phyloP scores from a whole-genome alignment of 2,329 filamentous ascomycete genomes.

The Neonectria magnoliae region DNA sequence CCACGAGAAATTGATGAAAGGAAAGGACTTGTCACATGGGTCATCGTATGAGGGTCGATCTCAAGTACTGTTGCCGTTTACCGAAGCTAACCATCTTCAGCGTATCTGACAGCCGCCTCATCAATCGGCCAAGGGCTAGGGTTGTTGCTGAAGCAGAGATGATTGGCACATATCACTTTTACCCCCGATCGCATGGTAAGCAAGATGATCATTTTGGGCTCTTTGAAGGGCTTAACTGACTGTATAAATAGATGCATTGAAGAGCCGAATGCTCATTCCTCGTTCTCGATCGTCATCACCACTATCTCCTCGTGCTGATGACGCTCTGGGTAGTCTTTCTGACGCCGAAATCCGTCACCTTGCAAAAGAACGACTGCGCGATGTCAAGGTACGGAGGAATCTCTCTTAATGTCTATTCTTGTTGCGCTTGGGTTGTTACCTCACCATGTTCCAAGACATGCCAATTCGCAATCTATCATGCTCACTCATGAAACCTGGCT shows the following conservation, averaged over 20 bases:
- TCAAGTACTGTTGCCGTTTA: neutral
- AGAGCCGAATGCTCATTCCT: constrained; percentile 38
- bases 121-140: accelerated
- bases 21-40: constrained; percentile 39
- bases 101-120: neutral
- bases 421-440: no score
- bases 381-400: constrained; percentile 22
- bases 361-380: constrained; percentile 30
- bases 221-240: neutral
- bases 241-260: constrained; percentile 29
- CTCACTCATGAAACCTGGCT: neutral
- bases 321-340: constrained; percentile 16
- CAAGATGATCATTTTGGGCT: no score
- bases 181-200: constrained; percentile 38
- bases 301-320: neutral
- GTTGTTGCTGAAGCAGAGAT: accelerated
- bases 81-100: constrained; percentile 1
- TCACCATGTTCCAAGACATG: neutral
- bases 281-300: constrained; percentile 22
- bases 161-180: constrained; percentile 28
- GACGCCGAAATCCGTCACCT: constrained; percentile 32
- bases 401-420: neutral
- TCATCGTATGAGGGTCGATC: constrained; percentile 22
- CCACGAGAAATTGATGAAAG: constrained; percentile 42
- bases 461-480: neutral